Evolutionary conservation across 257 asterid species (phyloP), one percentile per base, ranked within the genome.

Genomic region (Rauvolfia tetraphylla): DNA sequence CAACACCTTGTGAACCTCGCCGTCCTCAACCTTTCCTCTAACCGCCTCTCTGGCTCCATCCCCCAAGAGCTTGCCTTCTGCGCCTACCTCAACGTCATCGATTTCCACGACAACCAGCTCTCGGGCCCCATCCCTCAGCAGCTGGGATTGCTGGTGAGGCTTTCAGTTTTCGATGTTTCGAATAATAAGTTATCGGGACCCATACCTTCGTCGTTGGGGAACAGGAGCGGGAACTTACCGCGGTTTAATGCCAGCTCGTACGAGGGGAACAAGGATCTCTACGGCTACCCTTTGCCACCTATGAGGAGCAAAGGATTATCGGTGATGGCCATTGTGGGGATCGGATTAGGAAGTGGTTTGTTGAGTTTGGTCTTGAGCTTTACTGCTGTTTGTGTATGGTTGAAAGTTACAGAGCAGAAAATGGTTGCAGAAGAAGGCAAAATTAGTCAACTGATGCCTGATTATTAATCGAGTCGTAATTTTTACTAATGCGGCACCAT

Each of bases 291-390:
- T 0, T 81, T 95, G 73, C 88, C 93, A 66, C 89, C 95, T 39
- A 84, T 86, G 93, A 92, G 80, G 76, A 88, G 81, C 33, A 88
- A 61, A 46, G 97, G 96, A 73, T 81, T 95, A 13, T 87, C 95
- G 23, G 78, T 95, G 9, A 13, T 87, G 78, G 87, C 89, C 15
- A 91, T 95, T 31, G 99, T 95, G 9, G 99, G 96, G 83, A 95
- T 95, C 90, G 99, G 99, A 66, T 86, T 95, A 33, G 98, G 96
- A 11, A 95, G 99, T 73, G 99, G 99, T 79, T 79, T 95, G 49
- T 69, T 88, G 58, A 95, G 99, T 86, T 81, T 95, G 88, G 86
- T 91, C 1, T 79, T 95, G 74, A 95, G 99, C 78, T 95, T 95
- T 79, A 87, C 91, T 20, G 99, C 91, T 7, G 99, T 95, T 49